Conservation (phyloP, 345 rosid species). For the Camelina neglecta region DNA sequence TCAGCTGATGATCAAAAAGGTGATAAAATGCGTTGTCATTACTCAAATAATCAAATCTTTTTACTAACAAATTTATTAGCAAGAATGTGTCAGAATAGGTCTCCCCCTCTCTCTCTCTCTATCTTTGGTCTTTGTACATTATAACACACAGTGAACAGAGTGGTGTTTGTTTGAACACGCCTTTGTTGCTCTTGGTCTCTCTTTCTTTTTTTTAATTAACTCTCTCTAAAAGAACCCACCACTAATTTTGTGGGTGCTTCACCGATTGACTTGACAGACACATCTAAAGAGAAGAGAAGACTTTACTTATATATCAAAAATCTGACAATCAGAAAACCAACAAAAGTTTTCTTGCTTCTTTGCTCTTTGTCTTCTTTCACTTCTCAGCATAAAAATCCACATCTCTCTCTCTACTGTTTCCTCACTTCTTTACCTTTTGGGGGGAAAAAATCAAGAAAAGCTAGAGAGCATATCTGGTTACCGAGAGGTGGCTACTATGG, state of each 20-base stretch:
- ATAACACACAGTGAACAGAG: conserved; percentile 31
- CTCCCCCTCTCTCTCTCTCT: conserved; percentile 18
- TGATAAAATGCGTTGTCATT: conserved; percentile 13
- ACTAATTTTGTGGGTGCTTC: conserved; percentile 46
- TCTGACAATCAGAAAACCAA: conserved; percentile 47
- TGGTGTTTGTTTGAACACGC: conserved; percentile 42
- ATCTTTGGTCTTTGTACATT: background rate
- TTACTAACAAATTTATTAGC: background rate
- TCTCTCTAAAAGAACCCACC: conserved; percentile 41
- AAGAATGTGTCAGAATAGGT: conserved; percentile 50
- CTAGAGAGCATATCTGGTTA: no score
- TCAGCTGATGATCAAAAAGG: conserved; percentile 36
- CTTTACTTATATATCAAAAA: background rate
- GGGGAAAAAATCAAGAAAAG: background rate
- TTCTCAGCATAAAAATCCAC: conserved; percentile 52
- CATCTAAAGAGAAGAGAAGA: conserved; percentile 27
- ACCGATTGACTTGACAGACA: conserved; percentile 43
- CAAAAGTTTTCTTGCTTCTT: conserved; percentile 38
- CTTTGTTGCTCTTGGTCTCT: conserved; percentile 35
- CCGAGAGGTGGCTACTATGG: conserved; percentile 45
- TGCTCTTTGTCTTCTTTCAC: conserved; percentile 63
- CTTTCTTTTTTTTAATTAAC: background rate
- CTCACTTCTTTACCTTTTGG: conserved; percentile 32
- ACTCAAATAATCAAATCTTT: conserved; percentile 20
- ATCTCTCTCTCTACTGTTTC: conserved; percentile 40